Conservation (phyloP, 2,329 filamentous ascomycete genomes). For the Fusarium concolor region DNA sequence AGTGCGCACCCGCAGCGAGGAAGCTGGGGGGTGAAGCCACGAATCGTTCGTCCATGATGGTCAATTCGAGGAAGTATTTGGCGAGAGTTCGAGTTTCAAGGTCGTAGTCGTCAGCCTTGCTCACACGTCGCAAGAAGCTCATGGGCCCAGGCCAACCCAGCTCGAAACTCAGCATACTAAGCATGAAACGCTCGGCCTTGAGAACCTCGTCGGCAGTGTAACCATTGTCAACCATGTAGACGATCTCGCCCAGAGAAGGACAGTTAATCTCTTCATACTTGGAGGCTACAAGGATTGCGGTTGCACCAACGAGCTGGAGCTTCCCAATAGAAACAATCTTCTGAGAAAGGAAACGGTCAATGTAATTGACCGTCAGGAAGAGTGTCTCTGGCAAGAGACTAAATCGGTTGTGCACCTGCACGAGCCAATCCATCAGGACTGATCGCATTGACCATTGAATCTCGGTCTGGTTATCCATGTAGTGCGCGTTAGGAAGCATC, state of each 20-base stretch:
- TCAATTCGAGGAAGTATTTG: slow-evolving; percentile 97
- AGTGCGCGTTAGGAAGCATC: slow-evolving; percentile 89
- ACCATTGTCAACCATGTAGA: slow-evolving; percentile 96
- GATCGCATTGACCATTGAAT: slow-evolving; percentile 99
- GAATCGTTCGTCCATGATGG: slow-evolving; percentile 98
- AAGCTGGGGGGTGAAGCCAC: slow-evolving; percentile 92
- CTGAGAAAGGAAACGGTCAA: slow-evolving; percentile 93
- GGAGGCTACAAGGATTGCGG: slow-evolving; percentile 92
- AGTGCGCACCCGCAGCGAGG: slow-evolving; percentile 90
- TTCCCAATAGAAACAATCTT: slow-evolving; percentile 97
- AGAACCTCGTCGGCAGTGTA: slow-evolving; percentile 93
- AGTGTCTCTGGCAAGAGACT: slow-evolving; percentile 91
- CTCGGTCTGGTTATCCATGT: slow-evolving; percentile 98
- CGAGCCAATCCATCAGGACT: slow-evolving; percentile 97
- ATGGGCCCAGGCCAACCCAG: slow-evolving; percentile 98
- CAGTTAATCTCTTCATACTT: slow-evolving; percentile 99
- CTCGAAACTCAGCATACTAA: slow-evolving; percentile 95
- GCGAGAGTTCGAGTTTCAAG: slow-evolving; percentile 93
- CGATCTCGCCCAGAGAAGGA: slow-evolving; percentile 92
- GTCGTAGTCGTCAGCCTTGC: slow-evolving; percentile 98
- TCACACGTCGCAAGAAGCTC: slow-evolving; percentile 96
- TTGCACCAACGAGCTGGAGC: slow-evolving; percentile 94
- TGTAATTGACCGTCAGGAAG: slow-evolving; percentile 95
- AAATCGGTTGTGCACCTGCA: slow-evolving; percentile 95
- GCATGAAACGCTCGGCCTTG: slow-evolving; percentile 98